phyloP scores from a whole-genome alignment of 805 yeast species.

The Saccharomycopsis lassenensis region DNA sequence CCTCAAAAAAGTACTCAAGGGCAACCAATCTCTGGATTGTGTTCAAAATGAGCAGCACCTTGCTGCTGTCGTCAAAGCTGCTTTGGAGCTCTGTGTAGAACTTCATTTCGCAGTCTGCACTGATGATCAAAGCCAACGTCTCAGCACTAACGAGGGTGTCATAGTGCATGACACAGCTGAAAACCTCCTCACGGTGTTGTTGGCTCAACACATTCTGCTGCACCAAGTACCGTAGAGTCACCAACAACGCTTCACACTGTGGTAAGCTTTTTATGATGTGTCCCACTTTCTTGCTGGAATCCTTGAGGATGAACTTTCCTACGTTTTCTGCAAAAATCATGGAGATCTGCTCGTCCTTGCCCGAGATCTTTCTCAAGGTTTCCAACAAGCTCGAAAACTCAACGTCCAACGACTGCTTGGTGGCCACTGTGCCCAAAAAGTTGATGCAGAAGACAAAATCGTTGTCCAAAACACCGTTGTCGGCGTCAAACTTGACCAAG shows the following conservation, averaged over 20 bases:
- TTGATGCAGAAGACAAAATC: constrained; percentile 10
- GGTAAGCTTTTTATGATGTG: no score
- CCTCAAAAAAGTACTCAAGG: constrained; percentile 17
- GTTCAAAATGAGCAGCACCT: constrained; percentile 11
- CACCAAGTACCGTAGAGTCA: no score
- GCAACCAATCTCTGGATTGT: constrained; percentile 8
- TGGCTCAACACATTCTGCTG: no score
- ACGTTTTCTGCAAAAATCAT: constrained; percentile 41
- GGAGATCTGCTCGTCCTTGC: constrained; percentile 27
- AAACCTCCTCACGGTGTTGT: no score
- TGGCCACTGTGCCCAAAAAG: constrained; percentile 15
- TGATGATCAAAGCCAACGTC: background rate
- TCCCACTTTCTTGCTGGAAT: no score
- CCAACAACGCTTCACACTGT: no score
- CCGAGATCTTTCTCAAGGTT: constrained; percentile 3
- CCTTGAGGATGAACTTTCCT: constrained; percentile 42
- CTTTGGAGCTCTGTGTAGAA: background rate
- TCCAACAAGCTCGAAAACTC: constrained; percentile 12
- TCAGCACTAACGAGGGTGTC: no score
- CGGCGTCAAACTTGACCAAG: no score
- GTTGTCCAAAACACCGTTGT: background rate
- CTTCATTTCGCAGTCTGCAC: background rate
- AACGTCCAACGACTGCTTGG: constrained; percentile 9
- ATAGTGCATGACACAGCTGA: no score
- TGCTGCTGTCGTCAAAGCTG: constrained; percentile 1